phyloP scores from a whole-genome alignment of 768 basidiomycete genomes.

The Tulasnella sp. region DNA sequence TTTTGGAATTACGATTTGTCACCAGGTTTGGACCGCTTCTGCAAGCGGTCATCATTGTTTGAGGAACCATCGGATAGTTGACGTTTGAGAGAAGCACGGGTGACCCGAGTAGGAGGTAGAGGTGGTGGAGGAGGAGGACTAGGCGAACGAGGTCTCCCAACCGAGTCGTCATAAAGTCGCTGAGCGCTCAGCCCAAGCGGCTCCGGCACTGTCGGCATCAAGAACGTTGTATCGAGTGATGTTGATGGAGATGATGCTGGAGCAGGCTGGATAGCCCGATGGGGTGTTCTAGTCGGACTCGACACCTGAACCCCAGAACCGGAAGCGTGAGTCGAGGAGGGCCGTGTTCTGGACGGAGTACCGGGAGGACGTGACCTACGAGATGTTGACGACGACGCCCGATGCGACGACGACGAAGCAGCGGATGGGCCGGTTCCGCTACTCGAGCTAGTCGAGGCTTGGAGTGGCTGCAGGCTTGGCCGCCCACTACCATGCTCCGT shows the following conservation, averaged over 20 bases:
- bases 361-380: neutral
- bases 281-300: conserved; percentile 13
- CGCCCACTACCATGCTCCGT: neutral
- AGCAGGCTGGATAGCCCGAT: conserved; percentile 12
- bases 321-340: conserved; percentile 11
- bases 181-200: neutral
- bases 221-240: neutral
- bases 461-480: neutral
- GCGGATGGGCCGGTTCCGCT: conserved; percentile 10
- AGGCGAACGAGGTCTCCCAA: conserved; percentile 10
- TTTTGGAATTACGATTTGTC: neutral
- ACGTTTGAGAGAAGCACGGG: conserved; percentile 14
- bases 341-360: conserved; percentile 1
- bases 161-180: conserved; percentile 3
- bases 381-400: conserved; percentile 10
- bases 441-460: neutral
- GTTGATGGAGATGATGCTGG: conserved; percentile 6
- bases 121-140: neutral
- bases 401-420: conserved; percentile 10
- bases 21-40: conserved; percentile 13
- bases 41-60: neutral
- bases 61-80: neutral
- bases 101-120: neutral
- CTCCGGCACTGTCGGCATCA: neutral
- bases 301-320: conserved; percentile 13